Evolutionary conservation across 495 filamentous ascomycete genomes (phyloP).

Genomic region (Penicillium malachiteum): DNA sequence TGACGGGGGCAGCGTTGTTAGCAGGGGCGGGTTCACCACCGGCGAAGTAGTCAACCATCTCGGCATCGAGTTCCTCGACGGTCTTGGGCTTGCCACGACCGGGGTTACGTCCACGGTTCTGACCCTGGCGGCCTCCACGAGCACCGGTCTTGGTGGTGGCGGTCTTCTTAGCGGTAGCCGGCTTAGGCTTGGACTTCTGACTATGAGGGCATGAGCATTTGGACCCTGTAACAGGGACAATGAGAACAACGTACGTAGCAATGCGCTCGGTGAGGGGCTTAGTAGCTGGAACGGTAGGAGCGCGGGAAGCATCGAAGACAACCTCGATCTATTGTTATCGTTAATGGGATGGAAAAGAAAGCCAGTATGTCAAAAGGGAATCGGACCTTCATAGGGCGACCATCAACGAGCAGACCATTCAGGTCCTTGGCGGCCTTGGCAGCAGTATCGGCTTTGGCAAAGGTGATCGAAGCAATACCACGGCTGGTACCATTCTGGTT

Average conservation of each 20-base stretch:
- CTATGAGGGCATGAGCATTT: slow-evolving; percentile 33
- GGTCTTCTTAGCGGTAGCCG: slow-evolving; percentile 69
- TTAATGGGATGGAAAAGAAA: too few species aligned
- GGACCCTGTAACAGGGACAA: not conserved
- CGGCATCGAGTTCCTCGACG: slow-evolving; percentile 85
- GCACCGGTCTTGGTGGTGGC: slow-evolving; percentile 20
- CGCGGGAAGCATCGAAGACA: slow-evolving; percentile 73
- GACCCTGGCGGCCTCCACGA: slow-evolving; percentile 35
- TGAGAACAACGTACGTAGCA: slow-evolving; percentile 55
- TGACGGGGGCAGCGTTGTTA: slow-evolving; percentile 38
- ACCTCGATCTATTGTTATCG: slow-evolving; percentile 70
- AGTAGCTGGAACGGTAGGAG: slow-evolving; percentile 59
- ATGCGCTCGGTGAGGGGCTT: slow-evolving; percentile 87
- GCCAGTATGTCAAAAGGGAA: too few species aligned
- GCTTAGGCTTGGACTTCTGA: slow-evolving; percentile 79
- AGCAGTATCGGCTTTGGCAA: slow-evolving; percentile 73
- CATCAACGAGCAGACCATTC: slow-evolving; percentile 86
- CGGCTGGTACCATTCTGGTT: slow-evolving; percentile 88
- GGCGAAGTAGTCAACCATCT: slow-evolving; percentile 88
- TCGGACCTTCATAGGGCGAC: slow-evolving; percentile 82
- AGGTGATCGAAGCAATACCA: slow-evolving; percentile 80
- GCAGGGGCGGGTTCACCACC: slow-evolving; percentile 39
- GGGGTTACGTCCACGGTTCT: slow-evolving; percentile 46
- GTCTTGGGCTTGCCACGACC: slow-evolving; percentile 76
- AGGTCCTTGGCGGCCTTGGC: slow-evolving; percentile 76